A percentile compares a stretch with the other conserved stretches of the same genome.
phyloP scores from a whole-genome alignment of 2,329 filamentous ascomycete species.

The Nemania sp. region DNA sequence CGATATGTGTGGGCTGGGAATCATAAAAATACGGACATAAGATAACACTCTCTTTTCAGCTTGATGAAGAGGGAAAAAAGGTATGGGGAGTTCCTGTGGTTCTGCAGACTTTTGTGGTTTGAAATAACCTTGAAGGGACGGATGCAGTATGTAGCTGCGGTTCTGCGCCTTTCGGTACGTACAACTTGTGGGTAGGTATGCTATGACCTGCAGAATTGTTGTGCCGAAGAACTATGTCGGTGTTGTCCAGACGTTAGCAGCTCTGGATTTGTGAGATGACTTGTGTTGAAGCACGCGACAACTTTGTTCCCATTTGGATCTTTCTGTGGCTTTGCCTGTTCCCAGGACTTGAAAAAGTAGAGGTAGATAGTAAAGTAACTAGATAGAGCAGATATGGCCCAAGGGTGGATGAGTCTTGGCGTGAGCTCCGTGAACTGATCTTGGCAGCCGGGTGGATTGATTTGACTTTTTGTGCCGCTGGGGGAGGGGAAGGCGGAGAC shows the following conservation, averaged over 20 bases:
- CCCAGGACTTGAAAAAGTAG: conserved; percentile 9
- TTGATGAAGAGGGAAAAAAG: not conserved
- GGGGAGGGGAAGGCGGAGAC: conserved; percentile 8
- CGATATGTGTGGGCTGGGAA: conserved; percentile 30
- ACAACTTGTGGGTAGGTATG: conserved; percentile 27
- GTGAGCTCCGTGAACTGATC: conserved; percentile 20
- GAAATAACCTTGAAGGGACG: conserved; percentile 9
- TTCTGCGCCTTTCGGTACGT: conserved; percentile 24
- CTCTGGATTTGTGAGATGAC: conserved; percentile 19
- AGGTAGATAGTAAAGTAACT: conserved; percentile 19
- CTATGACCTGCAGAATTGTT: conserved; percentile 24
- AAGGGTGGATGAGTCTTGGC: conserved; percentile 20
- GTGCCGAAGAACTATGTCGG: conserved; percentile 12
- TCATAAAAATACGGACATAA: too few species aligned
- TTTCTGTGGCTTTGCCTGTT: conserved; percentile 6
- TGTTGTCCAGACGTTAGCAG: conserved; percentile 18
- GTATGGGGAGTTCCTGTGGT: conserved; percentile 16
- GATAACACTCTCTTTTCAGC: conserved; percentile 1
- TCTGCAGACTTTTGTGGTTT: conserved; percentile 23
- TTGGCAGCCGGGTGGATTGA: conserved; percentile 26
- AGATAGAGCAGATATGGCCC: conserved; percentile 19
- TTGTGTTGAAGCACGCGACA: conserved; percentile 12
- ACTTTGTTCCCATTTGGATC: conserved; percentile 6
- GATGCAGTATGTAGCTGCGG: conserved; percentile 11
- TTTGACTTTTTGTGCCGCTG: conserved; percentile 6